Evolutionary conservation across 2,329 filamentous ascomycete genomes (phyloP).

Genomic region (Lachnellula cervina): DNA sequence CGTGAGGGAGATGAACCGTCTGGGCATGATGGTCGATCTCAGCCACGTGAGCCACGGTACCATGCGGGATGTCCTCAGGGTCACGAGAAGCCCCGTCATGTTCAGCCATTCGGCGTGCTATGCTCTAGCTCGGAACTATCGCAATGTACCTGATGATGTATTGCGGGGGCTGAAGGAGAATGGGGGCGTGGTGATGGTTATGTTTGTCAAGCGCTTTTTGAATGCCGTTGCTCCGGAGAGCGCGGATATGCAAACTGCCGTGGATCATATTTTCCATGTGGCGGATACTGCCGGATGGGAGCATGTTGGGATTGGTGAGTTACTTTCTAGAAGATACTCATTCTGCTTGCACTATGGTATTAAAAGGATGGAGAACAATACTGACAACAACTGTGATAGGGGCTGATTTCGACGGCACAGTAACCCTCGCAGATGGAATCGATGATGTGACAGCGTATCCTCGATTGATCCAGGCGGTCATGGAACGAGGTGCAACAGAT

Average conservation of each 20-base stretch:
- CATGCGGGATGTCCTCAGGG: conserved; percentile 54
- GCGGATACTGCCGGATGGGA: conserved; percentile 59
- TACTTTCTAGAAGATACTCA: neutral
- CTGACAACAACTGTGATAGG: neutral
- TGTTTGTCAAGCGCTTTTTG: conserved; percentile 20
- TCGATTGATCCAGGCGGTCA: conserved; percentile 51
- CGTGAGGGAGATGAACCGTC: conserved; percentile 61
- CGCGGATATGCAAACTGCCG: conserved; percentile 55
- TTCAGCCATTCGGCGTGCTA: conserved; percentile 61
- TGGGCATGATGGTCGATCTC: conserved; percentile 65
- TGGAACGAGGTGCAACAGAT: conserved; percentile 53
- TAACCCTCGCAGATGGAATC: conserved; percentile 31
- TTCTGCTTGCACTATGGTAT: neutral
- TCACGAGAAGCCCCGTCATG: conserved; percentile 52
- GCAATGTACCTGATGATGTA: conserved; percentile 63
- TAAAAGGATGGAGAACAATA: neutral
- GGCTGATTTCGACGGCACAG: conserved; percentile 56
- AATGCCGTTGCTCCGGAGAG: conserved; percentile 43
- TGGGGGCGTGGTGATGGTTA: conserved; percentile 53
- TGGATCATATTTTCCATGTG: conserved; percentile 58
- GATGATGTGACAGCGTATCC: conserved; percentile 63
- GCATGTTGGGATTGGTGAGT: conserved; percentile 55
- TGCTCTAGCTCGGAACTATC: conserved; percentile 54
- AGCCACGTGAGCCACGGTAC: conserved; percentile 58
- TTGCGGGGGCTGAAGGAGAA: conserved; percentile 52